Conservation (phyloP, 2,329 filamentous ascomycete genomes). For the Coleophoma crateriformis region DNA sequence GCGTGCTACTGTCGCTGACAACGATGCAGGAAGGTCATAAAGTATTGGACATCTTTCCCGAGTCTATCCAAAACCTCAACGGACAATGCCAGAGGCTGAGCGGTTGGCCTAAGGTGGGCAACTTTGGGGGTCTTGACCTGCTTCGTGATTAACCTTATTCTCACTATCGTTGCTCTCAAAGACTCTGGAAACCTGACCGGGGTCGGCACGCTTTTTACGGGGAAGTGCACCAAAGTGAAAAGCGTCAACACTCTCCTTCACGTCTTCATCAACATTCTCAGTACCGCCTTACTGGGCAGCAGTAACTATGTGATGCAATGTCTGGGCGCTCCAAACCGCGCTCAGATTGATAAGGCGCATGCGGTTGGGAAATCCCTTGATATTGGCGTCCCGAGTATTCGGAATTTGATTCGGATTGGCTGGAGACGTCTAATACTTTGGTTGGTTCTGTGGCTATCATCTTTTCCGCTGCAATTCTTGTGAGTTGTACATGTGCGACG, state of each 20-base stretch:
- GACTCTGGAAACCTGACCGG: background rate
- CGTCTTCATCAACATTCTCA: conserved; percentile 27
- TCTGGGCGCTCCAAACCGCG: conserved; percentile 24
- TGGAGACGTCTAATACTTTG: conserved; percentile 12
- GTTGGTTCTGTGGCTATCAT: conserved; percentile 15
- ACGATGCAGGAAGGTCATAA: too few species aligned
- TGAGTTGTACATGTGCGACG: background rate
- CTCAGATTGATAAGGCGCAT: conserved; percentile 27
- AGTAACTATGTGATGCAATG: conserved; percentile 32
- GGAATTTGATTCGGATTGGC: conserved; percentile 19
- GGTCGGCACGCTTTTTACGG: background rate
- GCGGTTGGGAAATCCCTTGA: conserved; percentile 22
- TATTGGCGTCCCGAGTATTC: conserved; percentile 22
- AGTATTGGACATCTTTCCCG: too few species aligned
- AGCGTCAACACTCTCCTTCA: conserved; percentile 1
- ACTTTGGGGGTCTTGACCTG: background rate
- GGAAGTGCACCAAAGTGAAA: background rate
- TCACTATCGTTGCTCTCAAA: background rate
- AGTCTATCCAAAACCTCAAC: background rate
- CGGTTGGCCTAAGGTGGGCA: background rate
- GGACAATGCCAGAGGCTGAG: background rate
- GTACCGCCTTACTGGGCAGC: conserved; percentile 24
- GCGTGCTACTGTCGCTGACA: too few species aligned
- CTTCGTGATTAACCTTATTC: background rate
- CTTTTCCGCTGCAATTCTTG: conserved; percentile 21